Evolutionary conservation across 352 stramenopile genomes (phyloP).

Genomic region (Globisporangium orthogonon): DNA sequence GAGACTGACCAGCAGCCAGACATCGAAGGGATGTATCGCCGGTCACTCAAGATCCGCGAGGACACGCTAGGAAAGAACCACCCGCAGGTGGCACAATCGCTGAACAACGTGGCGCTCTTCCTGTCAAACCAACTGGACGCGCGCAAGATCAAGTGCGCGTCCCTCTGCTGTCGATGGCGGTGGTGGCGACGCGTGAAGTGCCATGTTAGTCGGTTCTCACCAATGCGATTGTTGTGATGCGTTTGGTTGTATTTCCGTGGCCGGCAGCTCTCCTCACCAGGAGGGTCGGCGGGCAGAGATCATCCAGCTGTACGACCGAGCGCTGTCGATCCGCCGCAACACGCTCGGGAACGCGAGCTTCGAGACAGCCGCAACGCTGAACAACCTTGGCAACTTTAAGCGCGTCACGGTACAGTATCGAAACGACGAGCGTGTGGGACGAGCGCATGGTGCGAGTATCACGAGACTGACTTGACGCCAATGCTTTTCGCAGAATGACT

Average conservation of each 20-base stretch:
- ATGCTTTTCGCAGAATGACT: constrained; percentile 39
- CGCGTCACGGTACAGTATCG: constrained; percentile 35
- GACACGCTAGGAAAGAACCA: constrained; percentile 56
- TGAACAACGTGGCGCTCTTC: constrained; percentile 79
- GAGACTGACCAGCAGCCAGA: constrained; percentile 25
- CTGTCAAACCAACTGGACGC: constrained; percentile 59
- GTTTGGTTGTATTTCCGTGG: neutral
- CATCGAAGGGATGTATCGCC: constrained; percentile 68
- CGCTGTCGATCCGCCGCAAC: constrained; percentile 58
- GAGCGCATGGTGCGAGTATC: neutral
- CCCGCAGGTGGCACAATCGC: constrained; percentile 68
- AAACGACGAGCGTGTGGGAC: neutral
- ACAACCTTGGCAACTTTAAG: constrained; percentile 85
- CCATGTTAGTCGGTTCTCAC: too few relatives aligned
- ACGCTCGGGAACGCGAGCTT: constrained; percentile 73
- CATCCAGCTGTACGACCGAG: constrained; percentile 52
- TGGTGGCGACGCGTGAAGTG: neutral
- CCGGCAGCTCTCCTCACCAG: constrained; percentile 6
- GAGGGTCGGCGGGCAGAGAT: constrained; percentile 47
- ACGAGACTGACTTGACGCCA: neutral
- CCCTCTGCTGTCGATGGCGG: too few relatives aligned
- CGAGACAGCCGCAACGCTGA: constrained; percentile 72
- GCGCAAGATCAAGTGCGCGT: constrained; percentile 40
- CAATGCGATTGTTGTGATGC: neutral
- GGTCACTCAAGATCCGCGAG: constrained; percentile 73